Base-by-base conservation (phyloP, 768 basidiomycete species). In the Suillus subalutaceus region DNA sequence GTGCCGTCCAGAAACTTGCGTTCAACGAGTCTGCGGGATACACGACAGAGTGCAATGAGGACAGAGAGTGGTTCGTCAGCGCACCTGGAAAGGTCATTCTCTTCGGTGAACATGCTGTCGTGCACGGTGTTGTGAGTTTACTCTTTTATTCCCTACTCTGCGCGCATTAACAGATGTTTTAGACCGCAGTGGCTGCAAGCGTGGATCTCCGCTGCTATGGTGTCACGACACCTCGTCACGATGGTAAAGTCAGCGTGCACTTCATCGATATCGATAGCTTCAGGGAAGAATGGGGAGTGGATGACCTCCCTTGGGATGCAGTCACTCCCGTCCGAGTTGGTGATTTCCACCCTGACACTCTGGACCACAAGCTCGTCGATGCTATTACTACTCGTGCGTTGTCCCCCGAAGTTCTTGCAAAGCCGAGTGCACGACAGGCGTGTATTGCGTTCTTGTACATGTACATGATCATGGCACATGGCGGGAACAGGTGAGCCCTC, bases 51-150 rank as follows among this genome's bases (percentile, higher is more conserved):
- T 43, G 35, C 70, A 73, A 65, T 35, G 78, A 79, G 58, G 73
- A 85, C 60, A 77, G 80, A 48, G 90, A 92, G 73, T 93, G 93
- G 89, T 85, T 97, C 62, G 90, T 98, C 65, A 96, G 94, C 65
- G 95, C 97, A 3, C 97, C 97, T 9, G 97, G 97, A 32, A 99
- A 99, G 75, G 93, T 99, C 66, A 99, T 99, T 69, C 78, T 99
- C 68, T 99, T 99, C 70, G 97, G 97, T 58, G 97, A 99, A 79
- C 97, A 99, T 78, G 97, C 97, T 20, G 97, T 99, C 61, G 97
- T 99, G 23, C 91, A 99, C 75, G 97, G 97, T 63, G 91, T 95
- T 61, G 95, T 96, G 75, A 84, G 93, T 88, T 41, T 68, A 18
- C 65, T 68, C 71, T 9, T 67, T 37, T 32, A 58, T 57, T 41